These are phyloP conservation scores for Corniculantispora saksenae DNA, from an alignment of 2,329 filamentous ascomycete genomes.

Conservation along the genomic window DNA sequence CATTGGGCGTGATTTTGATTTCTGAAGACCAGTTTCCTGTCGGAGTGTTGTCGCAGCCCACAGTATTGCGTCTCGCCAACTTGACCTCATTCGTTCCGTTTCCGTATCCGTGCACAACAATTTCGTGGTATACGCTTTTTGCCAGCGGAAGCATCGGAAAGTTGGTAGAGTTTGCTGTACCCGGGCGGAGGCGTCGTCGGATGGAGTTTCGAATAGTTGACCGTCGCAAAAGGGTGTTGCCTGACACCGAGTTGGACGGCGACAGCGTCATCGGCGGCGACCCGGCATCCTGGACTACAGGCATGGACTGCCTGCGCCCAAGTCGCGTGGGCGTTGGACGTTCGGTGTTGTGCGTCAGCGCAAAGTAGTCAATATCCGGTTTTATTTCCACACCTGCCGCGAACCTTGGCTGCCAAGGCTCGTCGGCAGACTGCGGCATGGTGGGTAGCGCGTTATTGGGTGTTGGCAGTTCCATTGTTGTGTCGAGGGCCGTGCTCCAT, in stretches of 20 bases:
- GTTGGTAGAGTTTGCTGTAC: slow-evolving; percentile 29
- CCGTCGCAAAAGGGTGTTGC: slow-evolving; percentile 31
- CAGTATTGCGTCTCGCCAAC: slow-evolving; percentile 22
- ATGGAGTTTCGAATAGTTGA: slow-evolving; percentile 38
- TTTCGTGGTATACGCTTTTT: slow-evolving; percentile 47
- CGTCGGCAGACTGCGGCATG: slow-evolving; percentile 4
- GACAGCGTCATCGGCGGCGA: slow-evolving; percentile 13
- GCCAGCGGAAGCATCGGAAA: slow-evolving; percentile 23
- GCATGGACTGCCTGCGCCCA: slow-evolving; percentile 8
- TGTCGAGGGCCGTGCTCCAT: slow-evolving; percentile 41
- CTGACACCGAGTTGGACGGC: slow-evolving; percentile 33
- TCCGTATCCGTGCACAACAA: slow-evolving; percentile 54
- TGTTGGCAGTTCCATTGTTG: slow-evolving; percentile 9
- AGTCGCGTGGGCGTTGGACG: not conserved
- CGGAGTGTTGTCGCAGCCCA: slow-evolving; percentile 26
- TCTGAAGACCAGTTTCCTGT: slow-evolving; percentile 27
- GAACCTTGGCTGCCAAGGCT: slow-evolving; percentile 10
- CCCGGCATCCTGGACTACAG: slow-evolving; percentile 19
- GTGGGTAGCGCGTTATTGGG: not conserved
- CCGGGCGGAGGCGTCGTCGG: slow-evolving; percentile 22
- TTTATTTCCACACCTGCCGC: slow-evolving; percentile 42
- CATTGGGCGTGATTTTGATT: slow-evolving; percentile 22
- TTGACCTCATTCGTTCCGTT: slow-evolving; percentile 50
- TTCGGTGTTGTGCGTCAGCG: slow-evolving; percentile 39
- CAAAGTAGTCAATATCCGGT: slow-evolving; percentile 59